Base-by-base conservation (phyloP, 2,329 filamentous ascomycete species). In the Metarhizium humberi region DNA sequence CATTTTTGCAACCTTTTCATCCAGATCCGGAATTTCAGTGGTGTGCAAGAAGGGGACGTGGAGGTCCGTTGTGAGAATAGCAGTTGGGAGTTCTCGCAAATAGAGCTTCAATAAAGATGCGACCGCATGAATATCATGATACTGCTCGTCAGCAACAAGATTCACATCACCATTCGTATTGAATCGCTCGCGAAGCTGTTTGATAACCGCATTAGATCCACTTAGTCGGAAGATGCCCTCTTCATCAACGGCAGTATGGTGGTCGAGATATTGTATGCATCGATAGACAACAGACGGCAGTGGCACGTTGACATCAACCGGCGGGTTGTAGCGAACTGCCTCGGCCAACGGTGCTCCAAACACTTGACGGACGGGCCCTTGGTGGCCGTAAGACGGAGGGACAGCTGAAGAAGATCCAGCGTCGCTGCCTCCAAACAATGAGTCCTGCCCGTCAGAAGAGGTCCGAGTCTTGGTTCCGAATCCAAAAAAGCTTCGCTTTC, bases 151-250 rank as follows among this genome's bases (percentile, higher is more conserved):
- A 2, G 80, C 82, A 30, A 96, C 70, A 52, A 99, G 78, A 67
- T 96, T 90, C 60, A 99, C 81, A 66, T 99, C 94, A 49, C 92
- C 87, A 74, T 99, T 92, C 4, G 73, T 84, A 70, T 99, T 96
- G 75, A 99, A 99, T 2, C 92, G 86, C 68, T 97, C 92, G 58
- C 88, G 88, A 47, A 99, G 79, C 56, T 84, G 84, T 71, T 92
- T 95, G 72, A 99, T 95, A 51, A 96, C 86, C 54, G 95, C 82
- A 66, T 96, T 97, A 1, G 92, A 97, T n/a, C 94, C 94, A 69
- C 92, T 97, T 46, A 99, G 78, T 52, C 94, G 85, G 78, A 99
- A 99, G 46, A 99, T 96, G 47, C 94, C 94, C 71, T 99, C 94
- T 69, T 99, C 94, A 6, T 78, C 78, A 50, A 87, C 79, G 11